Evolutionary conservation across 768 basidiomycete species (phyloP).

Genomic region (Termitomyces sp.): DNA sequence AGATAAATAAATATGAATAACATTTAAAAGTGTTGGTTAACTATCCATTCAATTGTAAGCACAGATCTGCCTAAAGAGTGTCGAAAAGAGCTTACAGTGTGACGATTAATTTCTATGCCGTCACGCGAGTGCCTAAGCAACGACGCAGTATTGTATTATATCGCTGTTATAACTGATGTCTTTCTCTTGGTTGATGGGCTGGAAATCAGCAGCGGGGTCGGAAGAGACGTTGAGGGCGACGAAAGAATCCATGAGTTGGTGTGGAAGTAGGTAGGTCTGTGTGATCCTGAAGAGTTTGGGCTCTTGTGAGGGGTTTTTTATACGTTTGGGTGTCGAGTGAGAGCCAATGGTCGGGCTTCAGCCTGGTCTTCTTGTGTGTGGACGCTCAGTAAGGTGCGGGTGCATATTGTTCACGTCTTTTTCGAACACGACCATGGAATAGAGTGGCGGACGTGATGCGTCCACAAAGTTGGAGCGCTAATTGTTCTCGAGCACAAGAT

Average conservation of each 20-base stretch:
- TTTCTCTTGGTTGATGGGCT: background rate
- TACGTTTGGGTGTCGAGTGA: background rate
- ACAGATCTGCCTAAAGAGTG: background rate
- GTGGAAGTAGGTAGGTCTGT: background rate
- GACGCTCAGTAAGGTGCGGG: no score
- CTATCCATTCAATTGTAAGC: background rate
- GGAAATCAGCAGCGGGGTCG: background rate
- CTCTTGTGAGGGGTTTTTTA: background rate
- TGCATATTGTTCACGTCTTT: background rate
- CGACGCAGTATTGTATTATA: no score
- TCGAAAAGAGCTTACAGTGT: background rate
- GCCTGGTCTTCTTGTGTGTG: background rate
- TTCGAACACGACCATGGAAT: background rate
- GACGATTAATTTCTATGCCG: background rate
- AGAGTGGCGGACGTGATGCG: no score
- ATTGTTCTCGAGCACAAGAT: background rate
- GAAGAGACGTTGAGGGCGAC: background rate
- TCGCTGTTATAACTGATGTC: no score
- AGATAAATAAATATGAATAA: background rate
- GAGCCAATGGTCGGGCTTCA: background rate
- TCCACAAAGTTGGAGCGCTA: background rate
- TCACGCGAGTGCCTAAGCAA: background rate
- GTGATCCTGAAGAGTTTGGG: background rate
- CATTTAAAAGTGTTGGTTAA: background rate
- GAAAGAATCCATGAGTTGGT: slow-evolving; percentile 3